Evolutionary conservation across 805 yeast species (phyloP), one percentile per base, ranked within the genome.

Genomic region (Ogataea glucozyma): DNA sequence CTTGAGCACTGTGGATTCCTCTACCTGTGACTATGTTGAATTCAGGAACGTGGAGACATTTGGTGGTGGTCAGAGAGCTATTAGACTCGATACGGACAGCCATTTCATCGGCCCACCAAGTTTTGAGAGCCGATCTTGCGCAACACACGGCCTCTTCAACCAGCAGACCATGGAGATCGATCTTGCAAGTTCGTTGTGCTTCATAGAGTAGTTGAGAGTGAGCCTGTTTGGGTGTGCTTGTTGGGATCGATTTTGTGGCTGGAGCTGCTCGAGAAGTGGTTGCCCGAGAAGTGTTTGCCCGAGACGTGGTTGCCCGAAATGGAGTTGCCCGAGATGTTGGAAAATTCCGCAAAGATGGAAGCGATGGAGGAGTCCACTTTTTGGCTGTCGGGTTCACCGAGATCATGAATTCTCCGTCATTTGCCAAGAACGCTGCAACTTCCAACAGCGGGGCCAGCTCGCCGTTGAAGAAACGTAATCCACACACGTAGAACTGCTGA

Each of bases 101-200:
- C 14, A 71, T 29, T 57, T 85, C 91, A 18, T 66, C 67, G 1
- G 56, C 47, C 91, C 91, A 85, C 93, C 93, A 85, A 4, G 57
- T 61, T 0, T 54, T 31, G 2, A 82, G 55, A 0, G 72, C 73
- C 9, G 29, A 37, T 4, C 56, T 43, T 1, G 73, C 62, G 1
- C 73, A 57, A 1, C 44, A 40, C 6, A 71, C 49, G 0, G 89
- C 88, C 23, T 69, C 71, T 0, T 64, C 51, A 8, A 78, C 78
- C 7, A 62, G 59, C 42, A 72, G 70, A 0, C 74, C 71, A 58
- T 85, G 93, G 6, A 84, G 68, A 62, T 85, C 91, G 2, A 83
- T 20, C 12, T 30, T 48, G 32, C 54, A 53, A 30, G 61, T 16
- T 41, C 48, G 39, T 7, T 26, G 21, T 0, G 61, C 64, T 4